A percentile compares a stretch with the other conserved stretches of the same genome.
These are phyloP conservation scores for Hyphopichia wangnamkhiaoensis DNA, from an alignment of 1,139 yeast species.

Conservation along the genomic window DNA sequence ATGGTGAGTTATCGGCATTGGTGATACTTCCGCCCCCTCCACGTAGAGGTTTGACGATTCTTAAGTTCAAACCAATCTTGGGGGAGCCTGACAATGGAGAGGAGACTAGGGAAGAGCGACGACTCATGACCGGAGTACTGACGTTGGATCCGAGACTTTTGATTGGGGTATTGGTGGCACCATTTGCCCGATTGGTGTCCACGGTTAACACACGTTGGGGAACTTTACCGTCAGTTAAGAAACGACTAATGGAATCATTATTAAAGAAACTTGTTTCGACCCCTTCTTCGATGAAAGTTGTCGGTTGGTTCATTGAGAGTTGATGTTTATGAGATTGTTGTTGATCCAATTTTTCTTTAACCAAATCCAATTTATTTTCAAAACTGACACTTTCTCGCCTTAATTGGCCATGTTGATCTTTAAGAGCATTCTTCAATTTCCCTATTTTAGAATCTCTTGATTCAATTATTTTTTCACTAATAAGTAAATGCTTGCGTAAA, in stretches of 20 bases:
- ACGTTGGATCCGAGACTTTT: background rate
- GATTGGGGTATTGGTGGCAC: background rate
- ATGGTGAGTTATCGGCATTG: background rate
- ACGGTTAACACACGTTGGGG: conserved; percentile 5
- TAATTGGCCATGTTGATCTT: conserved; percentile 52
- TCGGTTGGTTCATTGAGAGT: conserved; percentile 6
- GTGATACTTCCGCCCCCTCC: conserved; percentile 43
- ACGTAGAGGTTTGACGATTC: conserved; percentile 67
- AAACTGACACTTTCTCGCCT: conserved; percentile 54
- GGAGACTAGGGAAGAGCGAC: conserved; percentile 3
- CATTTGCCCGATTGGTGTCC: conserved; percentile 7
- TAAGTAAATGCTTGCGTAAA: conserved; percentile 46
- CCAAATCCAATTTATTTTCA: conserved; percentile 48
- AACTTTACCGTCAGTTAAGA: background rate
- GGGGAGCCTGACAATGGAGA: conserved; percentile 25
- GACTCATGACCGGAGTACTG: conserved; percentile 3
- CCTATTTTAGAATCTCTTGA: conserved; percentile 61
- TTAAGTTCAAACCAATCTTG: conserved; percentile 49
- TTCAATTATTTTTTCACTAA: conserved; percentile 60
- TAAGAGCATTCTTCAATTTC: conserved; percentile 52
- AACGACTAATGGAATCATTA: background rate
- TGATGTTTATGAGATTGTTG: conserved; percentile 5
- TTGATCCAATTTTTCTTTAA: conserved; percentile 40
- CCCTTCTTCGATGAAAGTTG: conserved; percentile 3
- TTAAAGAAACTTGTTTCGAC: background rate